Base-by-base conservation (phyloP, 108 stramenopile genomes). In the Licmophora abbreviata region DNA sequence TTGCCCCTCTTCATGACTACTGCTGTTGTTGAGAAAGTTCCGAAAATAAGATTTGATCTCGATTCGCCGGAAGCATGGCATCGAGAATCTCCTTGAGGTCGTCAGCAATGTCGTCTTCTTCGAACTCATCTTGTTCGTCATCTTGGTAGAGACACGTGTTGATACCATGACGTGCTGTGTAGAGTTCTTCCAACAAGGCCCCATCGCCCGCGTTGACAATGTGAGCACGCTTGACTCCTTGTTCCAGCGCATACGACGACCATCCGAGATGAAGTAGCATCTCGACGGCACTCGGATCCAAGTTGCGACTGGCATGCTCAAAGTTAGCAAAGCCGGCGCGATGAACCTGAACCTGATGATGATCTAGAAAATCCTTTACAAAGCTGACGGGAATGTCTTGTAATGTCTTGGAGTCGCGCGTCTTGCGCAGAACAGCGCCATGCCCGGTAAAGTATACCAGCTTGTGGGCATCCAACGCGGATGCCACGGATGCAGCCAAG, bases 211-310 rank as follows among this genome's bases (percentile, higher is more conserved):
- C 69, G 29, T 59, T 64, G 45, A 80, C 58, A 5, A 80, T 71
- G 52, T 80, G 79, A n/a, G 79, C 79, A 48, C 74, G 58, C 29
- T 69, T 72, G 18, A 80, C 79, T 21, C 79, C 79, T 11, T 60
- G 58, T 21, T 76, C 69, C 30, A 76, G 35, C 7, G 79, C 74
- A 56, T 59, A 64, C 18, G 62, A 54, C n/a, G 74, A 66, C 79
- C 79, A 80, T 56, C 68, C 74, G 51, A 80, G 50, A 54, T 80
- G 69, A 0, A 80, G 51, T 1, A 80, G 43, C 48, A 69, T 45
- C 4, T 64, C 56, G 29, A 48, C 36, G 21, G 58, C 58, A 0
- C 32, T 10, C 32, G 42, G 29, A 21, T 29, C 26, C 8, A 59
- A 43, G 15, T 11, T 27, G 25, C 59, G 27, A 4, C 29, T 12